A percentile compares a stretch with the other conserved stretches of the same genome.
Evolutionary conservation across 495 filamentous ascomycete species (phyloP).

Genomic region (Podospora fimiseda): DNA sequence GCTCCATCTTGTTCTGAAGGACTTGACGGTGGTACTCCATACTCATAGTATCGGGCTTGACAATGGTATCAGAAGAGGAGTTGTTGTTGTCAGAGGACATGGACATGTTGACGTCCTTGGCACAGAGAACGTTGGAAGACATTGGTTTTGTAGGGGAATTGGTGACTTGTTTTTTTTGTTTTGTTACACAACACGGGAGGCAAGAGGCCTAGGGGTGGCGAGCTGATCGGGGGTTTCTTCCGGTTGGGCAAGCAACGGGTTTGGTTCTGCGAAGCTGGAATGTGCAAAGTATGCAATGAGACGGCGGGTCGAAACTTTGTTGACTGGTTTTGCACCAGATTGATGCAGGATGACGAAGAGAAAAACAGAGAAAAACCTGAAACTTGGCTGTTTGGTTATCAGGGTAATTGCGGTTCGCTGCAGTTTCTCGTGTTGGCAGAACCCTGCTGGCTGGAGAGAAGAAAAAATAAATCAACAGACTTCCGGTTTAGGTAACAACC

Average conservation of each 20-base stretch:
- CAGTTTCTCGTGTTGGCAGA: neutral
- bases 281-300: neutral
- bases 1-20: conserved; percentile 63
- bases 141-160: conserved; percentile 14
- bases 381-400: neutral
- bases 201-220: neutral
- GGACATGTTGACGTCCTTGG: conserved; percentile 53
- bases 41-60: conserved; percentile 46
- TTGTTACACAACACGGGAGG: neutral
- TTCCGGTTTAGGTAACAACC: conserved; percentile 19
- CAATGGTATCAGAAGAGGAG: conserved; percentile 21
- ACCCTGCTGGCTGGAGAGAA: conserved; percentile 2
- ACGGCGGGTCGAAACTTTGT: neutral
- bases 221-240: neutral
- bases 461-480: conserved; percentile 17
- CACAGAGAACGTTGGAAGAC: conserved; percentile 45
- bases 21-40: conserved; percentile 80
- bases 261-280: neutral
- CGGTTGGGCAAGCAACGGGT: conserved; percentile 1
- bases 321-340: too few relatives aligned
- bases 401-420: neutral
- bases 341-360: too few relatives aligned
- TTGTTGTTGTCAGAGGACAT: conserved; percentile 19
- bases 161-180: neutral
- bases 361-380: neutral